These are phyloP conservation scores for Phyllosticta capitalensis DNA, from an alignment of 2,329 filamentous ascomycete genomes.

Conservation along the genomic window DNA sequence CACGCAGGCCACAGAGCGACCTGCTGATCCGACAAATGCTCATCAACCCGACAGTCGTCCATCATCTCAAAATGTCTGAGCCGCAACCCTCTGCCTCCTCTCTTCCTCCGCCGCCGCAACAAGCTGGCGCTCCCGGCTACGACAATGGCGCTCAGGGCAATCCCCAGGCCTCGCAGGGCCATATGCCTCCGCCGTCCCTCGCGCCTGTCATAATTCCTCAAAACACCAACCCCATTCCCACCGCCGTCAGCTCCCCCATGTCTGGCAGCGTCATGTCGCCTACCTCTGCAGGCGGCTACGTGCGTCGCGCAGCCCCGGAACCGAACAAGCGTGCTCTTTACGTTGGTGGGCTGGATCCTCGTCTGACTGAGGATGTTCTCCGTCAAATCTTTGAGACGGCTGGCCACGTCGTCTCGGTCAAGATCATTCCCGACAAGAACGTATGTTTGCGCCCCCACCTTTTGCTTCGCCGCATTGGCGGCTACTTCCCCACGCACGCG, in stretches of 20 bases:
- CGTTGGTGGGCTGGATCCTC: constrained; percentile 86
- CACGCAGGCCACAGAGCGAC: neutral
- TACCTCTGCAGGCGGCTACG: constrained; percentile 67
- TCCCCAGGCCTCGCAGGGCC: constrained; percentile 57
- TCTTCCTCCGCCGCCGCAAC: constrained; percentile 60
- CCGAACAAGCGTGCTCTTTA: constrained; percentile 98
- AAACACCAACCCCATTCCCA: constrained; percentile 92
- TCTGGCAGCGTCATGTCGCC: constrained; percentile 75
- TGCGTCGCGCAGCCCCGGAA: constrained; percentile 86
- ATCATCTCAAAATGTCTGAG: constrained; percentile 61
- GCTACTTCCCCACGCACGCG: neutral
- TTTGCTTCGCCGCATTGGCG: neutral
- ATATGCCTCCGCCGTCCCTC: constrained; percentile 85
- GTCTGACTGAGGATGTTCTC: constrained; percentile 91
- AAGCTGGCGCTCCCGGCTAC: constrained; percentile 65
- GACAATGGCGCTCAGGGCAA: constrained; percentile 65
- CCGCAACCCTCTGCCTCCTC: constrained; percentile 51
- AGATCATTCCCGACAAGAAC: constrained; percentile 99
- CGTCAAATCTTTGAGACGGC: constrained; percentile 98
- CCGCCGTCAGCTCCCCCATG: constrained; percentile 81
- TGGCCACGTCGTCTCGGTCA: constrained; percentile 95
- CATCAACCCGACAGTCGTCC: constrained; percentile 11
- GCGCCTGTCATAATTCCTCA: constrained; percentile 80
- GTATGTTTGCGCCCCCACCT: constrained; percentile 47
- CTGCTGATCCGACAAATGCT: constrained; percentile 1